These are phyloP conservation scores for Aurifilum marmelostoma DNA, from an alignment of 2,329 filamentous ascomycete species.

Conservation along the genomic window DNA sequence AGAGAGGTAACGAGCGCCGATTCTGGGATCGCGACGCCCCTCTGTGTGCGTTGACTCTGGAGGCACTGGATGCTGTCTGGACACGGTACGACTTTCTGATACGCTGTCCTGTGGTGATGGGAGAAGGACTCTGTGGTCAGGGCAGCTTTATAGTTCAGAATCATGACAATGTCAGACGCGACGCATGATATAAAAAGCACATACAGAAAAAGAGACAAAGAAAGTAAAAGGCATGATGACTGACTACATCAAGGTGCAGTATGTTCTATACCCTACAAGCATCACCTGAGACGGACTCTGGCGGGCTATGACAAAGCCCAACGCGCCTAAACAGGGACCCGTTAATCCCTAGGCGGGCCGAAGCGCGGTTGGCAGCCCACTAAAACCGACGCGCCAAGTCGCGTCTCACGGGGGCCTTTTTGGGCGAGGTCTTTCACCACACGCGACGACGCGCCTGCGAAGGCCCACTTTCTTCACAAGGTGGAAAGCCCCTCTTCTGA, in stretches of 20 bases:
- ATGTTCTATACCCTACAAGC: neutral
- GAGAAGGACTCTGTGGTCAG: neutral
- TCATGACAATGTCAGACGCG: neutral
- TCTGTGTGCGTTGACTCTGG: neutral
- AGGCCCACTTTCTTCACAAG: neutral
- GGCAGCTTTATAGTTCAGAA: neutral
- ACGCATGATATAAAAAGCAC: too few relatives aligned
- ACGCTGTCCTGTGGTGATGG: neutral
- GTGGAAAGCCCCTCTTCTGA: neutral
- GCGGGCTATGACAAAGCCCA: neutral
- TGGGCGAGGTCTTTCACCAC: neutral
- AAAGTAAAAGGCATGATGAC: neutral
- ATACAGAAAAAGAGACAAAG: too few relatives aligned
- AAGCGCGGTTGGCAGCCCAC: neutral
- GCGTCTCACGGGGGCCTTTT: slow-evolving; percentile 12
- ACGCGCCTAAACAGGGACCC: neutral
- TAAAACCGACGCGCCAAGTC: slow-evolving; percentile 3
- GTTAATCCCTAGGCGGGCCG: neutral
- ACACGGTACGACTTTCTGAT: neutral
- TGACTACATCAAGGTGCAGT: neutral
- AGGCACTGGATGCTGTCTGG: neutral
- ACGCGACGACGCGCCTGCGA: neutral
- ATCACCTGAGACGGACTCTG: neutral
- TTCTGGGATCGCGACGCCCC: neutral
- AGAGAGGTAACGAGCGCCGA: neutral